Evolutionary conservation across 805 yeast species (phyloP).

Genomic region (Ogataea nakhonphanomensis): DNA sequence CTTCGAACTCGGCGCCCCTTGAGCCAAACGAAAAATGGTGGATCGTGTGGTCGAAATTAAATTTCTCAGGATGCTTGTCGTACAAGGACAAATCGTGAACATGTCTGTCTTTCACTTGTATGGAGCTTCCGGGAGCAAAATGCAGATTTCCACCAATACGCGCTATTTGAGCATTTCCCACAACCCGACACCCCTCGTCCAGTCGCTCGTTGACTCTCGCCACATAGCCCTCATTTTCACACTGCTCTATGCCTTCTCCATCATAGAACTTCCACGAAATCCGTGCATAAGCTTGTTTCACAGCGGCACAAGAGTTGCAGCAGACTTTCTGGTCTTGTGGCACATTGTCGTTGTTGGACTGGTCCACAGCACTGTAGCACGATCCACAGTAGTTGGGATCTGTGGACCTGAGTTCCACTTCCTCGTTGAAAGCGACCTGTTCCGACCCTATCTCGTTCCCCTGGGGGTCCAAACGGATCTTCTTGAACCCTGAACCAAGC

Average conservation of each 20-base stretch:
- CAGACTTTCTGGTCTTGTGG: conserved; percentile 48
- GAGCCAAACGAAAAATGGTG: conserved; percentile 84
- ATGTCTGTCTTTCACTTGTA: conserved; percentile 57
- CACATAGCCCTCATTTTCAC: conserved; percentile 87
- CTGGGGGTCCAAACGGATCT: conserved; percentile 55
- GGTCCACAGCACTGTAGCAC: conserved; percentile 82
- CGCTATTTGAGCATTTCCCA: conserved; percentile 75
- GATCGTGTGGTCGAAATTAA: conserved; percentile 74
- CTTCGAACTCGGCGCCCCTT: conserved; percentile 35
- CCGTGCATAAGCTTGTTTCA: conserved; percentile 71
- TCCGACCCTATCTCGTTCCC: conserved; percentile 46
- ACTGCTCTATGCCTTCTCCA: conserved; percentile 82
- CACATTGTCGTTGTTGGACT: conserved; percentile 41
- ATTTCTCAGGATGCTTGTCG: conserved; percentile 48
- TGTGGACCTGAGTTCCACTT: conserved; percentile 22
- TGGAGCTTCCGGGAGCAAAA: conserved; percentile 92
- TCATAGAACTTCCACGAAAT: conserved; percentile 87
- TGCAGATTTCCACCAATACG: conserved; percentile 89
- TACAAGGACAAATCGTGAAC: conserved; percentile 82
- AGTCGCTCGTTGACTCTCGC: conserved; percentile 53
- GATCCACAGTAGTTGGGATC: conserved; percentile 68
- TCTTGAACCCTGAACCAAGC: conserved; percentile 64
- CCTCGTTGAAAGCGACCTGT: conserved; percentile 39
- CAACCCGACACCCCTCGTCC: conserved; percentile 83
- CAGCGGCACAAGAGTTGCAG: conserved; percentile 84